Evolutionary conservation across 2,329 filamentous ascomycete genomes (phyloP), one percentile per base, ranked within the genome.

Genomic region (Penicillium sumatraense): DNA sequence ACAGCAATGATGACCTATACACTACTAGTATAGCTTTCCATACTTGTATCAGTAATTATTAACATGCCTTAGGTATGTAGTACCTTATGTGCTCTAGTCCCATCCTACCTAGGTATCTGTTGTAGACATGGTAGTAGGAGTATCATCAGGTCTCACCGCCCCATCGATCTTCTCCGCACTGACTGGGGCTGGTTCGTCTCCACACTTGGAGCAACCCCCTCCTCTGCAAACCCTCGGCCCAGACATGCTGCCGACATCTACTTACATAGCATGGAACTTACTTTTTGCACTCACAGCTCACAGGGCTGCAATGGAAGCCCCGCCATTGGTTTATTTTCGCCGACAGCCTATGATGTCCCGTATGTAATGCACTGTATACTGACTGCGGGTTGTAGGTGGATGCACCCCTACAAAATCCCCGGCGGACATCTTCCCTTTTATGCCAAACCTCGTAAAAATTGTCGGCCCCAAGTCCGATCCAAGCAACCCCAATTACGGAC

Each of bases 381-480:
- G n/a, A n/a, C n/a, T n/a, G n/a, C n/a, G n/a, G n/a, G n/a, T n/a
- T n/a, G n/a, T n/a, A n/a, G n/a, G n/a, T n/a, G n/a, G n/a, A n/a
- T n/a, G n/a, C n/a, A n/a, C n/a, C n/a, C n/a, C n/a, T n/a, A n/a
- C n/a, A n/a, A n/a, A n/a, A n/a, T n/a, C n/a, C 46, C 26, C 23
- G n/a, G n/a, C 24, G 36, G 42, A 31, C 42, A 46, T 46, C 42
- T 46, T 46, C 42, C 42, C 42, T 23, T 9, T 13, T 10, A 31
- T 46, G 16, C 16, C 26, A 45, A 31, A 16, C 24, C n/a, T 20
- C 16, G 42, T 46, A 46, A 31, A 46, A 31, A 21, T 21, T 4
- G 11, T 57, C 63, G 60, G 62, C 46, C 9, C 29, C 21, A 47
- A 56, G 52, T 62, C 61, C 61, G 62, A 58, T 46, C 38, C 33